Evolutionary conservation across 2,329 filamentous ascomycete species (phyloP), one percentile per base, ranked within the genome.

Genomic region (Thelonectria discophora): DNA sequence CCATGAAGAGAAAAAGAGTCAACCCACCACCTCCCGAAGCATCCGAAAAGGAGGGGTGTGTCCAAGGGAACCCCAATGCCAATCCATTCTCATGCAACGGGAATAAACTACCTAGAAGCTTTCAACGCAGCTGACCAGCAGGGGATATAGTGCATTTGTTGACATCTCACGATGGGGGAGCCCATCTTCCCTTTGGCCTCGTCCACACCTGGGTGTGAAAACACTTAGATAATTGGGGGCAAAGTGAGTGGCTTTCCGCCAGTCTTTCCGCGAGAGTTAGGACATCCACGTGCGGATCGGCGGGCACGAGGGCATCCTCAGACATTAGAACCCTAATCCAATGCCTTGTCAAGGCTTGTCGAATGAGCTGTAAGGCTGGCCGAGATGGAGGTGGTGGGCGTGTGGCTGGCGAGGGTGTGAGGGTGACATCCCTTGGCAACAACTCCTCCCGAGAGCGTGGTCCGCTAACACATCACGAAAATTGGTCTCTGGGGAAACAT

Each of bases 21-120:
- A 32, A 34, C 24, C 30, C 27, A 43, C 52, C 37, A 42, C 39
- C 40, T 42, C 55, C 58, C 58, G 58, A 55, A 40, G 58, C 58
- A 52, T 60, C 58, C 58, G 58, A 40, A 37, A 40, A n/a, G 53
- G 53, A 21, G 47, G 47, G 58, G 53, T 37, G 47, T 10, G 42
- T 46, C 17, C n/a, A n/a, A n/a, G n/a, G n/a, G n/a, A 20, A 17
- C 20, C 11, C 42, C 55, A 60, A 45, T 50, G 42, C 47, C 6
- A 3, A 2, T 24, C 21, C 6, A 13, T 20, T 37, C 21, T 12
- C 11, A 40, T 55, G 40, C 17, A 8, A 46, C 58, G 52, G 58
- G 34, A 60, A 50, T 27, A 47, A 50, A 21, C 17, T 24, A 37
- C n/a, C 20, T 17, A 30, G 27, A 46, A 46, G 27, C 34, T 39